Evolutionary conservation across 2,329 filamentous ascomycete genomes (phyloP).

Genomic region (Fusarium sarcochroum): DNA sequence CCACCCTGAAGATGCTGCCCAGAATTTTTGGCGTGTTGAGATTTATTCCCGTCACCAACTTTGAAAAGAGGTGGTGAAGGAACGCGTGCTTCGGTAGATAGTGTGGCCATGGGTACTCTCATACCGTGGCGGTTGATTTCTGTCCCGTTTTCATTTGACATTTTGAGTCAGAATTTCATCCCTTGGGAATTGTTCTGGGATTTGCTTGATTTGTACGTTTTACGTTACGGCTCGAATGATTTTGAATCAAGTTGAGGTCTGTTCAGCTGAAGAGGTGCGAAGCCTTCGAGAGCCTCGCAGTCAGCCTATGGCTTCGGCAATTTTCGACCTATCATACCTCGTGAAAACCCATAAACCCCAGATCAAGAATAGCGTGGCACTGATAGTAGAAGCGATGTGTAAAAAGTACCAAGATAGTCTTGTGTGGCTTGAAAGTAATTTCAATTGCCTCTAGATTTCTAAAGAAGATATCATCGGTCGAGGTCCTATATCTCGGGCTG

Average conservation of each 20-base stretch:
- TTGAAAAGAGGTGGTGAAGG: not conserved
- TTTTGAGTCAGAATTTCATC: not conserved
- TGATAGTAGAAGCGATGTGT: no score
- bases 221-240: not conserved
- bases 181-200: no score
- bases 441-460: not conserved
- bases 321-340: not conserved
- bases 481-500: constrained; percentile 28
- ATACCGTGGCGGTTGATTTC: no score
- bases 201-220: no score
- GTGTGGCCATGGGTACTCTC: not conserved
- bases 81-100: constrained; percentile 1
- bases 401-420: no score
- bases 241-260: not conserved
- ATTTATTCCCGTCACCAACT: no score
- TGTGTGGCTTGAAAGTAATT: no score
- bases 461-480: not conserved
- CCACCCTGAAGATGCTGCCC: no score
- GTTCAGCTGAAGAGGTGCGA: not conserved
- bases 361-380: constrained; percentile 1
- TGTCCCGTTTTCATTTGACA: not conserved
- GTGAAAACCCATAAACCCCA: not conserved
- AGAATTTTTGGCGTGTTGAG: no score
- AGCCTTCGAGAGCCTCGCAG: not conserved
- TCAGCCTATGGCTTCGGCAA: constrained; percentile 1